phyloP scores from a whole-genome alignment of 805 yeast genomes.

The Metschnikowia matae region DNA sequence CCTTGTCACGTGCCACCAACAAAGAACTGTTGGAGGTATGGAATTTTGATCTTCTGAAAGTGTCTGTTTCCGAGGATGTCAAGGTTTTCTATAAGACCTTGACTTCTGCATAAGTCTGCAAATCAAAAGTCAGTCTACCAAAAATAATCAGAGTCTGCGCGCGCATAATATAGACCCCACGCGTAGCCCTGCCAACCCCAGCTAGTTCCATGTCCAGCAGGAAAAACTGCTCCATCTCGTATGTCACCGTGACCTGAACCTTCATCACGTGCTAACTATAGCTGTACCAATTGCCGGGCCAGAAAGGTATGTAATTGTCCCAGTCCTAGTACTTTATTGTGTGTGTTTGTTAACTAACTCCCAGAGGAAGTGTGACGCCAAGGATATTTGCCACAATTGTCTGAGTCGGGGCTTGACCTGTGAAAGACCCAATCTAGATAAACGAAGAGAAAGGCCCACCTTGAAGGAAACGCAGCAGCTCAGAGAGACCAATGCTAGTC shows the following conservation, averaged over 20 bases:
- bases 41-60: conserved; percentile 61
- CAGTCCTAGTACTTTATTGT: not conserved
- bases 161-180: not conserved
- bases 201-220: not conserved
- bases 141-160: not conserved
- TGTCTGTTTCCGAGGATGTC: conserved; percentile 70
- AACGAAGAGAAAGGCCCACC: conserved; percentile 9
- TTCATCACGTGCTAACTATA: conserved; percentile 3
- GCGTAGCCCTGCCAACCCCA: not conserved
- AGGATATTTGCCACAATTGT: conserved; percentile 13
- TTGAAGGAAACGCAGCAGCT: conserved; percentile 9
- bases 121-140: too few species aligned
- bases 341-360: not conserved
- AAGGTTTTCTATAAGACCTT: conserved; percentile 60
- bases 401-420: conserved; percentile 6
- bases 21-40: conserved; percentile 79
- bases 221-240: conserved; percentile 14
- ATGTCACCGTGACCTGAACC: conserved; percentile 1
- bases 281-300: conserved; percentile 15
- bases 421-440: conserved; percentile 10
- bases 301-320: conserved; percentile 10
- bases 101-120: not conserved
- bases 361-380: conserved; percentile 15
- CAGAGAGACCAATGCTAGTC: conserved; percentile 3
- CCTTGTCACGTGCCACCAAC: conserved; percentile 81